Evolutionary conservation across 2,329 filamentous ascomycete genomes (phyloP).

Genomic region (Exophiala spinifera): DNA sequence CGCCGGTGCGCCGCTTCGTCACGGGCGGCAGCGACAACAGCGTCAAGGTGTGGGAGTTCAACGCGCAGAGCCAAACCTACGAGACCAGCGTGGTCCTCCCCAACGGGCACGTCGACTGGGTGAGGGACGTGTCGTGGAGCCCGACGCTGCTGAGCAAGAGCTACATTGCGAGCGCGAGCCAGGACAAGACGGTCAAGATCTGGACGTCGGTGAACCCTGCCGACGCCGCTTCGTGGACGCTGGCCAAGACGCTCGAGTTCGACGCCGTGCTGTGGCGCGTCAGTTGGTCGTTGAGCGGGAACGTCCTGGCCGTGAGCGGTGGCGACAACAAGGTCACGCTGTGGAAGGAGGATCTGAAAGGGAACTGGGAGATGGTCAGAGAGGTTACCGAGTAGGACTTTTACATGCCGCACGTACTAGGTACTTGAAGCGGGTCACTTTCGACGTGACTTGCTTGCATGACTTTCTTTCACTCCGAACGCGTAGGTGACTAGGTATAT

Average conservation of each 20-base stretch:
- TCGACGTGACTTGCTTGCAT: no score
- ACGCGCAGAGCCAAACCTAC: constrained; percentile 55
- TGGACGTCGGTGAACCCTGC: constrained; percentile 74
- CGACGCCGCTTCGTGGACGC: constrained; percentile 69
- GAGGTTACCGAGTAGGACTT: constrained; percentile 79
- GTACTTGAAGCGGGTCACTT: no score
- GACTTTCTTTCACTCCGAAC: no score
- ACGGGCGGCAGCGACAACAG: constrained; percentile 92
- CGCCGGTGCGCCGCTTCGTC: constrained; percentile 70
- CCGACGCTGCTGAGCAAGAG: constrained; percentile 92
- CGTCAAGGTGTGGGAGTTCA: constrained; percentile 90
- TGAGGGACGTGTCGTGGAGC: constrained; percentile 94
- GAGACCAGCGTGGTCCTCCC: constrained; percentile 57
- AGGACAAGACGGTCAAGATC: constrained; percentile 96
- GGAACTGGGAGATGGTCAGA: constrained; percentile 96
- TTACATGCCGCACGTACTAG: no score
- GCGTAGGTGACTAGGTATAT: no score
- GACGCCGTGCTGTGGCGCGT: constrained; percentile 91
- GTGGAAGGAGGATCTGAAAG: constrained; percentile 97
- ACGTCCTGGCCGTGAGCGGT: constrained; percentile 88
- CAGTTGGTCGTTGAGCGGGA: constrained; percentile 96
- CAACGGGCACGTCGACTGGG: constrained; percentile 87
- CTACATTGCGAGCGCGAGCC: constrained; percentile 92
- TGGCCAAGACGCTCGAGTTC: constrained; percentile 76
- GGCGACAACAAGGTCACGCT: constrained; percentile 95